Percentiles rank a stretch among this genome's conserved stretches.
phyloP scores from a whole-genome alignment of 345 rosid genomes.

The Eucalyptus microcorys region DNA sequence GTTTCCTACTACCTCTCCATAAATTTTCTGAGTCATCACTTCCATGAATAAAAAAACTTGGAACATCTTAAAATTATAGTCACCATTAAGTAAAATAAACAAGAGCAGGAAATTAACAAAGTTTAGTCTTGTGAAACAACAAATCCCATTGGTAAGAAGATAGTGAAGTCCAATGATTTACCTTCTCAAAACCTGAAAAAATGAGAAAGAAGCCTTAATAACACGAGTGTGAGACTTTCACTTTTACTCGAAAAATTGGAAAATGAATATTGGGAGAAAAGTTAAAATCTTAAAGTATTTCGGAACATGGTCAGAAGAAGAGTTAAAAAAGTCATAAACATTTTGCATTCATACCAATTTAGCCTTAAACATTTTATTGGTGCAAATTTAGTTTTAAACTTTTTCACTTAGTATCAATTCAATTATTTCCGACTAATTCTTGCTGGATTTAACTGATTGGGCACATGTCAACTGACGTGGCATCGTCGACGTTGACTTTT shows the following conservation, averaged over 20 bases:
- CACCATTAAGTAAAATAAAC: background rate
- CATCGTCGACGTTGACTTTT: accelerated
- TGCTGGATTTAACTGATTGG: too few species aligned
- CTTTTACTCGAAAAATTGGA: background rate
- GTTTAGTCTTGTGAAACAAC: background rate
- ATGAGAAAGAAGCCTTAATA: background rate
- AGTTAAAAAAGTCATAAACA: too few species aligned
- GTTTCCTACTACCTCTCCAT: background rate
- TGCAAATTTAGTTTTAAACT: too few species aligned
- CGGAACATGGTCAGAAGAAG: too few species aligned
- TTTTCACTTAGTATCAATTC: too few species aligned
- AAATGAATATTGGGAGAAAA: too few species aligned
- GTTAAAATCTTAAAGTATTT: too few species aligned
- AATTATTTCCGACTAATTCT: too few species aligned
- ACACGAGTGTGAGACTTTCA: background rate
- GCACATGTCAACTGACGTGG: too few species aligned
- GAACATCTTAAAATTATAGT: background rate
- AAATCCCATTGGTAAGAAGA: background rate
- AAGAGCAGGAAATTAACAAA: background rate
- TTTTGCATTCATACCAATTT: too few species aligned
- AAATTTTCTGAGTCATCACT: background rate
- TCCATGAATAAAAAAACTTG: background rate
- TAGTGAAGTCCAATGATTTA: background rate
- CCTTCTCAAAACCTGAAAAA: background rate
- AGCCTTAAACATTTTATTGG: accelerated